Evolutionary conservation across 768 basidiomycete species (phyloP).

Genomic region (Hygrocybe punicea): DNA sequence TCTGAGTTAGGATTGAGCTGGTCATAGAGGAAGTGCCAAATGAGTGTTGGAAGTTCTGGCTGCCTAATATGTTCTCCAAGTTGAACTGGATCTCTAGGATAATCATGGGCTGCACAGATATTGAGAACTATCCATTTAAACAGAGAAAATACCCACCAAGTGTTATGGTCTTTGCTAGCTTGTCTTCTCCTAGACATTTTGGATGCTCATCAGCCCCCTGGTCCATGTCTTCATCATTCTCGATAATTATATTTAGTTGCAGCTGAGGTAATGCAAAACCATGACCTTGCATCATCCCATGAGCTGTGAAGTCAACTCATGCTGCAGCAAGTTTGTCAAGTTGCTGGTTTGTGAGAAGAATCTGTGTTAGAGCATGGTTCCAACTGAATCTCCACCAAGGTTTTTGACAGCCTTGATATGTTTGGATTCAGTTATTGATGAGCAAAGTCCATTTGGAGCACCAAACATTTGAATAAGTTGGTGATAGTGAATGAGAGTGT

Average conservation of each 20-base stretch:
- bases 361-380: conserved; percentile 33
- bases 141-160: too few relatives aligned
- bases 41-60: conserved; percentile 21
- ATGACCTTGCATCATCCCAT: conserved; percentile 18
- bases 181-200: too few relatives aligned
- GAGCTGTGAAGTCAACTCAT: conserved; percentile 22
- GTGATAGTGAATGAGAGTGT: conserved; percentile 20
- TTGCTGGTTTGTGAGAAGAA: conserved; percentile 34
- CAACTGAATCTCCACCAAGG: conserved; percentile 34
- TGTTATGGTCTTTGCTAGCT: too few relatives aligned
- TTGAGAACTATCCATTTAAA: too few relatives aligned
- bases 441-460: too few relatives aligned
- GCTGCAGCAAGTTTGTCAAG: conserved; percentile 34
- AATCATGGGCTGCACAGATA: conserved; percentile 11
- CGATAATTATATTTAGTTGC: too few relatives aligned
- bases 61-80: conserved; percentile 1
- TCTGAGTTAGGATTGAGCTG: conserved; percentile 18
- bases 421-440: conserved; percentile 34
- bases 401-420: conserved; percentile 36
- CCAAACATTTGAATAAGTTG: conserved; percentile 20
- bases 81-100: background rate
- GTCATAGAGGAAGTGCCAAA: conserved; percentile 25
- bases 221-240: too few relatives aligned
- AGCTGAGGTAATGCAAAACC: too few relatives aligned
- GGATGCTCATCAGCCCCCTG: too few relatives aligned